These are phyloP conservation scores for Candida hispaniensis DNA, from an alignment of 805 yeast genomes.

Conservation along the genomic window DNA sequence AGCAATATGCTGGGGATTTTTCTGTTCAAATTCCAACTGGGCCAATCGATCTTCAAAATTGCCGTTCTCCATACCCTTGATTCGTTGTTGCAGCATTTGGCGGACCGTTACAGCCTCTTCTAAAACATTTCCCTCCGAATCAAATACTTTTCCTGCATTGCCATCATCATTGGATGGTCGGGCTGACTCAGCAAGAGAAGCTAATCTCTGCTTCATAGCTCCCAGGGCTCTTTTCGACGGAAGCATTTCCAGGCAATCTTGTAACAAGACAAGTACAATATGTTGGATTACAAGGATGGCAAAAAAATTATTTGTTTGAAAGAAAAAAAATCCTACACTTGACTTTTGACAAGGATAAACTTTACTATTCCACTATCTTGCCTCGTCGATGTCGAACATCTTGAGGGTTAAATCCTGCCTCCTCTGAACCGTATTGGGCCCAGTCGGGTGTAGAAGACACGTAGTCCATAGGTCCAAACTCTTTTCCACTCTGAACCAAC, in stretches of 20 bases:
- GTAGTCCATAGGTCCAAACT: conserved; percentile 72
- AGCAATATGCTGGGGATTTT: conserved; percentile 35
- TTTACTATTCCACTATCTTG: conserved; percentile 7
- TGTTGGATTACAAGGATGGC: too few relatives aligned
- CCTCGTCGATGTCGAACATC: conserved; percentile 57
- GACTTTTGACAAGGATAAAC: too few relatives aligned
- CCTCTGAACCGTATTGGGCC: conserved; percentile 81
- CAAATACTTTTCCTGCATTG: conserved; percentile 25
- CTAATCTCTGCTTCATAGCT: conserved; percentile 31
- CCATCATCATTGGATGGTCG: conserved; percentile 30
- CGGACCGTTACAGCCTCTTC: too few relatives aligned
- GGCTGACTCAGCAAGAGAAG: conserved; percentile 37
- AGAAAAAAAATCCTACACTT: too few relatives aligned
- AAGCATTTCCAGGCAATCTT: too few relatives aligned
- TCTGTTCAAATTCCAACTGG: conserved; percentile 30
- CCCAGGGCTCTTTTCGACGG: conserved; percentile 18
- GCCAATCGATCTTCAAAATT: conserved; percentile 21
- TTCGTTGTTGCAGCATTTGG: too few relatives aligned
- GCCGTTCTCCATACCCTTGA: too few relatives aligned
- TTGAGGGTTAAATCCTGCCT: conserved; percentile 84
- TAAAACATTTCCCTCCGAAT: too few relatives aligned
- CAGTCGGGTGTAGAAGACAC: conserved; percentile 72
- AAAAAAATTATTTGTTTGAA: too few relatives aligned
- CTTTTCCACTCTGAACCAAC: conserved; percentile 51
- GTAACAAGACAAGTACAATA: too few relatives aligned